Base-by-base conservation (phyloP, 331 rosid species). In the Acacia pycnantha region DNA sequence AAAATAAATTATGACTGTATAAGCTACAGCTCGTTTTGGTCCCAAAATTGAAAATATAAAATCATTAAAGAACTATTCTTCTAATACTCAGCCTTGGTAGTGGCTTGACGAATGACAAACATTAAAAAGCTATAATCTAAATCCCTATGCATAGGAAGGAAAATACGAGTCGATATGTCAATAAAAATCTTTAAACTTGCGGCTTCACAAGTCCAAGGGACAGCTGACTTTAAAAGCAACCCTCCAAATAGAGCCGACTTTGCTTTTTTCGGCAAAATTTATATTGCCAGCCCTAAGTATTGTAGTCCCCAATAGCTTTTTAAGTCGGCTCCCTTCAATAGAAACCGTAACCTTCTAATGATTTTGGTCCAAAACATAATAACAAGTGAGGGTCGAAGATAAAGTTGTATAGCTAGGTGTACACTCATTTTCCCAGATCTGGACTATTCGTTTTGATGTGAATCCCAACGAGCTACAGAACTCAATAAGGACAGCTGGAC, bases 321-420 rank as follows among this genome's bases (percentile, higher is more conserved):
- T 13, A 68, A 73, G 14, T 26, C 35, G 22, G 58, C 67, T 66
- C 37, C 18, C 82, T 31, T 84, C 77, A 11, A 74, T 21, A 54
- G 41, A 62, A 6, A 21, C 33, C 40, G 31, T 35, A 50, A 5
- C 77, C 27, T 31, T 46, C 46, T 12, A 72, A 46, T 73, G 41
- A 73, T 53, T 73, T 67, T 19, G 77, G 77, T 54, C 47, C 44
- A 79, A 79, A 78, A 31, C 73, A 46, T 46, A 8, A 62, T 50
- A 48, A 50, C 43, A 72, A 27, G 26, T 16, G 74, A 2, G 24
- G 8, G 13, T 48, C 53, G 1, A 31, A 12, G 51, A 41, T 44
- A 59, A 72, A 72, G 83, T 43, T 18, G 43, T 41, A 69, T 10
- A 59, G 67, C 12, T 43, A 43, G 12, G 48, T 53, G 41, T 27